Evolutionary conservation across 768 basidiomycete genomes (phyloP).

Genomic region (Leccinellum luteum): DNA sequence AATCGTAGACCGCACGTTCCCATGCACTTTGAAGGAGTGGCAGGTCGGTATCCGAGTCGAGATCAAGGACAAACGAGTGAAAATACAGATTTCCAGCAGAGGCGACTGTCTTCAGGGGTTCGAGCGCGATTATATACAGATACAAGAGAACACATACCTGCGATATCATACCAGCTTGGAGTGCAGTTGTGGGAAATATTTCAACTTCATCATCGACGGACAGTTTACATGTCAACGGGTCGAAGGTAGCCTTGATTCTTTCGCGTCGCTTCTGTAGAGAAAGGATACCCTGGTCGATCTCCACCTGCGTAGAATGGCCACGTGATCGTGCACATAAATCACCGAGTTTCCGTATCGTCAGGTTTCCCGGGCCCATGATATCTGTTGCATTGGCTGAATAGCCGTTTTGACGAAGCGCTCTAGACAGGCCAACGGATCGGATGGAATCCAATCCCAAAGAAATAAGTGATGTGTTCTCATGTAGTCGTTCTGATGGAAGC

Average conservation of each 20-base stretch:
- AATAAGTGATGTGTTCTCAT: slow-evolving; percentile 35
- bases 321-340: slow-evolving; percentile 13
- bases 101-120: slow-evolving; percentile 24
- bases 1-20: slow-evolving; percentile 28
- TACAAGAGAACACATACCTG: slow-evolving; percentile 32
- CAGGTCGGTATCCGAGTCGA: slow-evolving; percentile 20
- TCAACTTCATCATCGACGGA: slow-evolving; percentile 31
- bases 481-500: slow-evolving; percentile 12
- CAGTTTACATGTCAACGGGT: slow-evolving; percentile 16
- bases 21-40: slow-evolving; percentile 36
- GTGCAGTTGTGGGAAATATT: slow-evolving; percentile 40
- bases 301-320: not conserved
- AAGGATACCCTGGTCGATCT: slow-evolving; percentile 10
- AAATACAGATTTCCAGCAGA: slow-evolving; percentile 32
- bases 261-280: slow-evolving; percentile 9
- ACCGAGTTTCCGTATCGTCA: slow-evolving; percentile 15
- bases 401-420: slow-evolving; percentile 32
- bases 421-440: slow-evolving; percentile 43
- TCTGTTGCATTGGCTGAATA: slow-evolving; percentile 35
- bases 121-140: not conserved
- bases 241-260: slow-evolving; percentile 19
- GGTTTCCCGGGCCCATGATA: slow-evolving; percentile 30
- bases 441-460: slow-evolving; percentile 49
- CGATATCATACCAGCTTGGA: slow-evolving; percentile 50
- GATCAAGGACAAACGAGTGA: slow-evolving; percentile 30